Conservation (phyloP, 257 asterid species). For the Mitragyna speciosa region DNA sequence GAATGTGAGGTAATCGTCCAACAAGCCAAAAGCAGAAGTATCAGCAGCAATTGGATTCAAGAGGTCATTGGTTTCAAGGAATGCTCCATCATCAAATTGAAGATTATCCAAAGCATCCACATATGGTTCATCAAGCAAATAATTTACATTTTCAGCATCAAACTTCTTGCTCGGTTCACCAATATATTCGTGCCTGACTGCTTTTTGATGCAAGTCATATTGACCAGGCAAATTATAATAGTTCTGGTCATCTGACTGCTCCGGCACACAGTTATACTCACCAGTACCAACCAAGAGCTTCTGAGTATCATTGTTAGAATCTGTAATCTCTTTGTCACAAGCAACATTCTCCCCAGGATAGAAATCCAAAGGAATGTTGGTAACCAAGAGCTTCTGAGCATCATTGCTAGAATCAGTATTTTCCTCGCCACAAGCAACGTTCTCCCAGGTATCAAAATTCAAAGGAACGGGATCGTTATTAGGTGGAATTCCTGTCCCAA, state of each 20-base stretch:
- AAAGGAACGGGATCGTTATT: constrained; percentile 39
- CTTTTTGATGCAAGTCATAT: constrained; percentile 33
- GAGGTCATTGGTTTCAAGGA: constrained; percentile 73
- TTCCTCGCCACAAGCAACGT: constrained; percentile 45
- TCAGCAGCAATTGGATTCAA: constrained; percentile 46
- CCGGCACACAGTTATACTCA: constrained; percentile 34
- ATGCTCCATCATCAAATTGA: constrained; percentile 54
- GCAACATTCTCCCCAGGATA: constrained; percentile 34
- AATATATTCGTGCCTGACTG: constrained; percentile 53
- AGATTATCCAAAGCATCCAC: constrained; percentile 42
- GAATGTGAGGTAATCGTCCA: constrained; percentile 67
- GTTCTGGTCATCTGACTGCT: constrained; percentile 40
- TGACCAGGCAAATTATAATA: constrained; percentile 42
- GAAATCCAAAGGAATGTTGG: constrained; percentile 30
- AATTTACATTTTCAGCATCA: constrained; percentile 46
- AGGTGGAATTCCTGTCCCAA: constrained; percentile 46
- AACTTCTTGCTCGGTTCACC: constrained; percentile 65
- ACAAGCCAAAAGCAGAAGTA: constrained; percentile 46
- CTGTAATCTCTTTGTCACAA: constrained; percentile 47
- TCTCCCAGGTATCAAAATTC: constrained; percentile 35
- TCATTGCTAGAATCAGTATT: constrained; percentile 42
- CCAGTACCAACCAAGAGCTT: constrained; percentile 25
- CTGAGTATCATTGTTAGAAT: constrained; percentile 36
- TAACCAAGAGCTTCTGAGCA: constrained; percentile 24
- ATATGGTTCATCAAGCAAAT: constrained; percentile 62